A percentile compares a stretch with the other conserved stretches of the same genome.
These are phyloP conservation scores for Penicillium paxilli DNA, from an alignment of 495 filamentous ascomycete species.

Conservation along the genomic window DNA sequence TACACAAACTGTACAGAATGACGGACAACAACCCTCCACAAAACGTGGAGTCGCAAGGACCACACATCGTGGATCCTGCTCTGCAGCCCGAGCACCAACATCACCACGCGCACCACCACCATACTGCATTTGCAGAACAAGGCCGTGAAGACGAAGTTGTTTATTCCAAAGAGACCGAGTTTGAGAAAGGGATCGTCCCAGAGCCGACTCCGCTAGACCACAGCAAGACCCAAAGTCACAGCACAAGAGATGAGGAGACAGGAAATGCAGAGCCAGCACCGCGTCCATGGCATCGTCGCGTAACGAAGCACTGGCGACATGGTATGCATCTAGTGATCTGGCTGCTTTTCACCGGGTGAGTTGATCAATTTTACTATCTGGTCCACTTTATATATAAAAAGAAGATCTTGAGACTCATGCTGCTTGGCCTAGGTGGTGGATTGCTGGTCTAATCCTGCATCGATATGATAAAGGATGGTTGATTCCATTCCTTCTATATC, in stretches of 20 bases:
- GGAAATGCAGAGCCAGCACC: conserved; percentile 20
- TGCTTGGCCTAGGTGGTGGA: conserved; percentile 72
- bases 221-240: conserved; percentile 35
- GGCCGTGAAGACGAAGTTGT: conserved; percentile 46
- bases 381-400: background rate
- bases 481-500: conserved; percentile 79
- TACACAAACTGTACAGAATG: background rate
- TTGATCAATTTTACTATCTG: conserved; percentile 4
- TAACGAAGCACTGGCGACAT: conserved; percentile 33
- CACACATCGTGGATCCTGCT: conserved; percentile 14
- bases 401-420: conserved; percentile 11
- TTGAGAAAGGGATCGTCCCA: conserved; percentile 47
- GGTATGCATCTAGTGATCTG: conserved; percentile 51
- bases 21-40: background rate
- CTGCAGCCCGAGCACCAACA: conserved; percentile 38
- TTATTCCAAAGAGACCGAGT: conserved; percentile 44
- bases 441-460: conserved; percentile 72
- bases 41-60: background rate
- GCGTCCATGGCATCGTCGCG: conserved; percentile 27
- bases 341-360: conserved; percentile 63
- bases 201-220: conserved; percentile 42
- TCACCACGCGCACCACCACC: conserved; percentile 53
- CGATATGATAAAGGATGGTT: conserved; percentile 77
- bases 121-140: conserved; percentile 43
- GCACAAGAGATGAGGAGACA: conserved; percentile 31